phyloP scores from a whole-genome alignment of 2,329 filamentous ascomycete species.

The Helminthosporium solani region DNA sequence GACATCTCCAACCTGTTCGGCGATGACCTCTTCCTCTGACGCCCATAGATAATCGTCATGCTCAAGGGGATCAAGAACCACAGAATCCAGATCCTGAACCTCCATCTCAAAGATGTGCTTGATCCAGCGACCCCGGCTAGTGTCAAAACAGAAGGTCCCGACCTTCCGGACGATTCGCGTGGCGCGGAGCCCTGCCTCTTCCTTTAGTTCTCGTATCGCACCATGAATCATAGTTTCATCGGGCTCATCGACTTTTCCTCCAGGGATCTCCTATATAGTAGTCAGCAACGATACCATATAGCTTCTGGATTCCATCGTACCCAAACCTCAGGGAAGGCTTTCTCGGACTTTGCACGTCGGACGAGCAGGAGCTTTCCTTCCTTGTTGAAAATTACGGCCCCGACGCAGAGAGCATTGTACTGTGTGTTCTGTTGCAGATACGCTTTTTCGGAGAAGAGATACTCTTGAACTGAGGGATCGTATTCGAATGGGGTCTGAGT shows the following conservation, averaged over 20 bases:
- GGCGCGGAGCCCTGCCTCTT: slow-evolving; percentile 54
- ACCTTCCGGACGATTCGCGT: slow-evolving; percentile 47
- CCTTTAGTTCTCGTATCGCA: slow-evolving; percentile 52
- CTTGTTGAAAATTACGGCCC: slow-evolving; percentile 35
- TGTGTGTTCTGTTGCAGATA: slow-evolving; percentile 30
- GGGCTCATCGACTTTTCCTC: slow-evolving; percentile 49
- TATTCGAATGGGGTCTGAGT: slow-evolving; percentile 18
- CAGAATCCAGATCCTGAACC: slow-evolving; percentile 24
- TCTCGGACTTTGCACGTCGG: slow-evolving; percentile 38
- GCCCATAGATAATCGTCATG: slow-evolving; percentile 46
- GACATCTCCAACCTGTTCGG: slow-evolving; percentile 27
- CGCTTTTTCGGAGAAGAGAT: slow-evolving; percentile 28
- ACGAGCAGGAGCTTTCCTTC: slow-evolving; percentile 37
- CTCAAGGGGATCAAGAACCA: slow-evolving; percentile 44
- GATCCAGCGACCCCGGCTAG: slow-evolving; percentile 29
- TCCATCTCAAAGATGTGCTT: slow-evolving; percentile 38
- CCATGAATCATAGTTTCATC: slow-evolving; percentile 53
- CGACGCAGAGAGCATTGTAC: slow-evolving; percentile 30
- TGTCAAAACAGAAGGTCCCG: slow-evolving; percentile 33
- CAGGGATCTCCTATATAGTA: slow-evolving; percentile 51
- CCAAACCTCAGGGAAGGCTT: slow-evolving; percentile 38
- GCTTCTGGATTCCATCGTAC: slow-evolving; percentile 14
- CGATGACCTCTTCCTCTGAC: slow-evolving; percentile 42
- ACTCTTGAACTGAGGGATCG: slow-evolving; percentile 26
- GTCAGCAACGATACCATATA: slow-evolving; percentile 1